Conservation (phyloP, 768 basidiomycete species). For the Trametes gibbosa region DNA sequence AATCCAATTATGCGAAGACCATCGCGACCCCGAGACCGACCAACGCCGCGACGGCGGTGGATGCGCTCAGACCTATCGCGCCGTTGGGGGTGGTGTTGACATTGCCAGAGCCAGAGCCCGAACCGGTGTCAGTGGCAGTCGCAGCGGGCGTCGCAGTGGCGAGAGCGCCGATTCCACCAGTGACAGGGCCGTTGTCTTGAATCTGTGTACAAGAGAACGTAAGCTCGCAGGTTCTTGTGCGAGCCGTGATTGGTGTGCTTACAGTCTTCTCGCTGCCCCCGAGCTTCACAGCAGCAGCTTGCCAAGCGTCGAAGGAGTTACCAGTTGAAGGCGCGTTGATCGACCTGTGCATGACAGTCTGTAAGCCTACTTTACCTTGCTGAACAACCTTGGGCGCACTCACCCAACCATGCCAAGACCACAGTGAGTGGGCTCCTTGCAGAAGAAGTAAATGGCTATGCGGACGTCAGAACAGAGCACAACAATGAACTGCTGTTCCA, state of each 20-base stretch:
- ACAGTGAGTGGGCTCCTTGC: conserved; percentile 47
- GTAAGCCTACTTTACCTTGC: neutral
- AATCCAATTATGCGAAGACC: conserved; percentile 6
- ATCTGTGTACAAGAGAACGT: conserved; percentile 34
- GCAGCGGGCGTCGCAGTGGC: conserved; percentile 33
- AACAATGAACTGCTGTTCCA: neutral
- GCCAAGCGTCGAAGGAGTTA: conserved; percentile 42
- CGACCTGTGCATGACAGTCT: conserved; percentile 18
- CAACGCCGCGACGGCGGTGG: conserved; percentile 5
- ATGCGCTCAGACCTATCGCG: conserved; percentile 1
- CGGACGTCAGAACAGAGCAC: neutral
- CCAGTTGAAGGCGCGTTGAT: conserved; percentile 50
- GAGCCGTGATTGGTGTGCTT: conserved; percentile 22
- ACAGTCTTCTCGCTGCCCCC: conserved; percentile 36
- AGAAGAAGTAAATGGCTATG: conserved; percentile 58
- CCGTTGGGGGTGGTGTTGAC: neutral
- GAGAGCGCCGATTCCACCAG: conserved; percentile 41
- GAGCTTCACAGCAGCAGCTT: conserved; percentile 39
- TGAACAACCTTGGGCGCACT: neutral
- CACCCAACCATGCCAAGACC: conserved; percentile 51
- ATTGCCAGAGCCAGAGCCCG: neutral
- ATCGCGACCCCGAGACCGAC: conserved; percentile 10
- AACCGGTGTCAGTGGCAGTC: conserved; percentile 8
- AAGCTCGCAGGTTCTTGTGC: too few relatives aligned
- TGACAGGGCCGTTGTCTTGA: conserved; percentile 37